Percentiles rank a stretch among this genome's conserved stretches.
Conservation (phyloP, 2,329 filamentous ascomycete species). For the Lecanicillium sp. region DNA sequence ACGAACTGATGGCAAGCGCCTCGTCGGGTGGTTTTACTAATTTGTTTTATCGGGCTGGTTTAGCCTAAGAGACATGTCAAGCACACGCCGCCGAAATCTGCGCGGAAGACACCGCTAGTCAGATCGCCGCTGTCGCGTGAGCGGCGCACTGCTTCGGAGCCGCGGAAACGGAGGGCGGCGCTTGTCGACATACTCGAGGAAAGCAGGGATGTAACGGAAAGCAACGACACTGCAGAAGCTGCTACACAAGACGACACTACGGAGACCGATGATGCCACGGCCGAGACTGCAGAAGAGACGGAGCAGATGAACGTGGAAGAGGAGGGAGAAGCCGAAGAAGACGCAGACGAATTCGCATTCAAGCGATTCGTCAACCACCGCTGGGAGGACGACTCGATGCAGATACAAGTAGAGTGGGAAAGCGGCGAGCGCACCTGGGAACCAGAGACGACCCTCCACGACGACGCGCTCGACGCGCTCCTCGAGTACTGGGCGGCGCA, state of each 20-base stretch:
- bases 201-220: too few relatives aligned
- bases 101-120: too few relatives aligned
- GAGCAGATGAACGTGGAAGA: too few relatives aligned
- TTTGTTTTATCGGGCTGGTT: neutral
- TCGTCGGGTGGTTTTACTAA: neutral
- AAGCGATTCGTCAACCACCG: slow-evolving; percentile 19
- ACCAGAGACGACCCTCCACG: slow-evolving; percentile 27
- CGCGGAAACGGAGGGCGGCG: neutral
- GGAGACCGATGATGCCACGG: neutral
- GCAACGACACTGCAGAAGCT: neutral
- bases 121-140: neutral
- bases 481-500: slow-evolving; percentile 28
- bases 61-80: slow-evolving; percentile 5
- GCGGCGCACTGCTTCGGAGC: neutral
- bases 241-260: neutral
- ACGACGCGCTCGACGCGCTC: slow-evolving; percentile 26
- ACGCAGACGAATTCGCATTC: slow-evolving; percentile 3
- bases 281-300: neutral
- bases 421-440: slow-evolving; percentile 28
- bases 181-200: neutral
- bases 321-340: neutral
- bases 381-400: slow-evolving; percentile 24
- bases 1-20: too few relatives aligned
- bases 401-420: slow-evolving; percentile 36
- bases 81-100: neutral